phyloP scores from a whole-genome alignment of 2,329 filamentous ascomycete genomes.

The Orbilia blumenaviensis region DNA sequence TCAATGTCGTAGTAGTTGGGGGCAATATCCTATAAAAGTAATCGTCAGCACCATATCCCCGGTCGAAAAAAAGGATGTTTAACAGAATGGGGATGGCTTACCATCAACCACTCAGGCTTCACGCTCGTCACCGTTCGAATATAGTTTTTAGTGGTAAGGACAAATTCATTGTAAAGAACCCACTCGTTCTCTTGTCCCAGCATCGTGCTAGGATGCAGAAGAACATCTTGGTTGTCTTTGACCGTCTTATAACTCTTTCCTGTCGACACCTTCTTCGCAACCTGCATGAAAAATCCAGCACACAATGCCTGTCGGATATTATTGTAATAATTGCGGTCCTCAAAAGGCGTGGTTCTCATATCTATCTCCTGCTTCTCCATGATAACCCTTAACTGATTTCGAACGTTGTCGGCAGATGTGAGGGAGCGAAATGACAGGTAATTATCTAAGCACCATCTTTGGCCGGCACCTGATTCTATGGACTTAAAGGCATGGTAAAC shows the following conservation, averaged over 20 bases:
- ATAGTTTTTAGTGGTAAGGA: constrained; percentile 97
- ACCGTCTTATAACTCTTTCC: constrained; percentile 94
- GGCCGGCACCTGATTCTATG: constrained; percentile 67
- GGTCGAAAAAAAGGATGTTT: constrained; percentile 61
- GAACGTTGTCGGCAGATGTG: constrained; percentile 92
- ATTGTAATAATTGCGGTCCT: constrained; percentile 96
- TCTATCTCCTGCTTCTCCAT: constrained; percentile 93
- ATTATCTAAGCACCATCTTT: constrained; percentile 96
- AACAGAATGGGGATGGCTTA: constrained; percentile 63
- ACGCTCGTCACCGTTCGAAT: constrained; percentile 92
- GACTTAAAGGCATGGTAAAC: constrained; percentile 96
- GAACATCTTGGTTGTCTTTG: constrained; percentile 92
- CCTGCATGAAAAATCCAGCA: constrained; percentile 99
- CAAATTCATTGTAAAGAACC: constrained; percentile 98
- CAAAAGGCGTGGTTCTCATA: constrained; percentile 86
- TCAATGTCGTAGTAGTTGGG: constrained; percentile 89
- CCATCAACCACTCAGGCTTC: constrained; percentile 88
- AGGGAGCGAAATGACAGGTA: constrained; percentile 90
- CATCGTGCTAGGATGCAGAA: constrained; percentile 92
- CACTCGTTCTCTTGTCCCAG: constrained; percentile 89
- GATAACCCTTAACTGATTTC: constrained; percentile 88
- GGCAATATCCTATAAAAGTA: constrained; percentile 75
- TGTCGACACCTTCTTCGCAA: constrained; percentile 88
- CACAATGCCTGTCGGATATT: constrained; percentile 94
- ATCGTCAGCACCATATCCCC: constrained; percentile 59